Evolutionary conservation across 192 early-diverging fungal species (phyloP).

Genomic region (Linnemannia schmuckeri): DNA sequence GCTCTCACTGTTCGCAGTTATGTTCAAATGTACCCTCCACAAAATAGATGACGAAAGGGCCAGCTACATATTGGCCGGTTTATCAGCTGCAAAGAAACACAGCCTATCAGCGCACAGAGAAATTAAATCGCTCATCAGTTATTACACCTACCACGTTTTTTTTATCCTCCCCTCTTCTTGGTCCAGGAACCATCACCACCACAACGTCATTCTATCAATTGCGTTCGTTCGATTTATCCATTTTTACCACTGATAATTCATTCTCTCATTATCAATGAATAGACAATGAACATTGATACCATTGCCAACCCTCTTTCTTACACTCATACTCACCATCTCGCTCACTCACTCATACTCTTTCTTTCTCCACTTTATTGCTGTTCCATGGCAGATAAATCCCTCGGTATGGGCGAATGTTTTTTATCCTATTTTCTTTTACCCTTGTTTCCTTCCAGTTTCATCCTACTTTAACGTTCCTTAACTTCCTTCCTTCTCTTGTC

Average conservation of each 20-base stretch:
- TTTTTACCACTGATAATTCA: background rate
- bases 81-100: background rate
- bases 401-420: background rate
- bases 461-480: background rate
- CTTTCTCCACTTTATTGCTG: background rate
- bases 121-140: background rate
- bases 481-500: background rate
- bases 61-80: background rate
- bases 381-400: background rate
- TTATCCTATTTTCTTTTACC: background rate
- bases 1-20: background rate
- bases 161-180: background rate
- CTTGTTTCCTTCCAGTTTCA: constrained; percentile 4
- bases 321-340: background rate
- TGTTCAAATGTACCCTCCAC: background rate
- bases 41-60: constrained; percentile 3
- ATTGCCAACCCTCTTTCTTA: background rate
- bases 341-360: background rate
- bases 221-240: background rate
- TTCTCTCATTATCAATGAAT: background rate
- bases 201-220: background rate
- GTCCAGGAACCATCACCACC: background rate
- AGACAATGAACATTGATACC: background rate
- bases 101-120: background rate
- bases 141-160: constrained; percentile 3